These are phyloP conservation scores for Collybia sordida DNA, from an alignment of 768 basidiomycete genomes.

Conservation along the genomic window DNA sequence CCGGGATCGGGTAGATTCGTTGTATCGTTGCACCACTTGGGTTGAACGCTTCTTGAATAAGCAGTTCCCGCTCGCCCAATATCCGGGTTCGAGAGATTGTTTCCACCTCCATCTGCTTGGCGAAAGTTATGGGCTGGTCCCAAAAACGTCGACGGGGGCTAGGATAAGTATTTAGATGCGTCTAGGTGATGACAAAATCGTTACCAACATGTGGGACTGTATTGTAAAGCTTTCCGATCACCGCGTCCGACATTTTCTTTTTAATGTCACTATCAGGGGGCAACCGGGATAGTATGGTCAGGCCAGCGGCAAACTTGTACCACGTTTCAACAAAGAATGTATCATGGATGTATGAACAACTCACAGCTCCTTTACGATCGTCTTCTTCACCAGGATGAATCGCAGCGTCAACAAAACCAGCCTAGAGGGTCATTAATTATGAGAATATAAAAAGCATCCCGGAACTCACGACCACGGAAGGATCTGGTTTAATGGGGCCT, in stretches of 20 bases:
- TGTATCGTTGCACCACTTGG: conserved; percentile 35
- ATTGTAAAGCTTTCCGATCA: conserved; percentile 49
- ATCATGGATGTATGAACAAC: conserved; percentile 1
- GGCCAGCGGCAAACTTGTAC: conserved; percentile 24
- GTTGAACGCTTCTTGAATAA: conserved; percentile 54
- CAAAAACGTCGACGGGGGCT: conserved; percentile 32
- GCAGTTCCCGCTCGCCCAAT: conserved; percentile 51
- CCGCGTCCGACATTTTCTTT: conserved; percentile 21
- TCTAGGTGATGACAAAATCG: neutral
- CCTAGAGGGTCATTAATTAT: conserved; percentile 12
- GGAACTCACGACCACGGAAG: conserved; percentile 20
- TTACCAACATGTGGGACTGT: conserved; percentile 50
- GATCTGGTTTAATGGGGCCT: conserved; percentile 20
- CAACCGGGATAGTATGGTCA: conserved; percentile 26
- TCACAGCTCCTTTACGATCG: conserved; percentile 37
- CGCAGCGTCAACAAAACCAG: conserved; percentile 26
- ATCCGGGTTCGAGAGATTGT: conserved; percentile 43
- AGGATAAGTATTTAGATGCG: neutral
- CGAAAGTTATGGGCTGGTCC: conserved; percentile 38
- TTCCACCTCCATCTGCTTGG: conserved; percentile 48
- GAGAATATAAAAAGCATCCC: neutral
- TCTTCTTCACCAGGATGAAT: conserved; percentile 36
- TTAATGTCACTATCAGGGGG: conserved; percentile 16
- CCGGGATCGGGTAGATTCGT: conserved; percentile 54
- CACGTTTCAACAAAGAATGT: neutral